Evolutionary conservation across 352 stramenopile species (phyloP).

Genomic region (Phytophthora cactorum): DNA sequence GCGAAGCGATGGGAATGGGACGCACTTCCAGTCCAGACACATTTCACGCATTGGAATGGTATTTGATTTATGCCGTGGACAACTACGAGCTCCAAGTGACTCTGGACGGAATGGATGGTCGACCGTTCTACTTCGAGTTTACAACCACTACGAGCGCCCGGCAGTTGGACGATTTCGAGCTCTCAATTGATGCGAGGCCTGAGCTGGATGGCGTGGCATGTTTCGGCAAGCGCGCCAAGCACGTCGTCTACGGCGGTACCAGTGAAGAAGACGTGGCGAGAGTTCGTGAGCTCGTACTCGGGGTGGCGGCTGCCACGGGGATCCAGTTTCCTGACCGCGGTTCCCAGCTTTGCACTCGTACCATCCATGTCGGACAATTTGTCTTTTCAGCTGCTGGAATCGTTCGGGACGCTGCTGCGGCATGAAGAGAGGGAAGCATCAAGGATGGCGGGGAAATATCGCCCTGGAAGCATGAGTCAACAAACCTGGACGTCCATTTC

Average conservation of each 20-base stretch:
- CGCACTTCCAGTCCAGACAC: constrained; percentile 10
- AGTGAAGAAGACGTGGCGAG: constrained; percentile 18
- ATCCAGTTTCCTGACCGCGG: not conserved
- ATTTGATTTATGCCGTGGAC: not conserved
- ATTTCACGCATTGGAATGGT: constrained; percentile 7
- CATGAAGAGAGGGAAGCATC: not conserved
- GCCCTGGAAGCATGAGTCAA: too few relatives aligned
- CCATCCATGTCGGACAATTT: constrained; percentile 10
- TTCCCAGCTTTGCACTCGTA: not conserved
- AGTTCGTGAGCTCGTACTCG: constrained; percentile 3
- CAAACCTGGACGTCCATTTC: too few relatives aligned
- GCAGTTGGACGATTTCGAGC: not conserved
- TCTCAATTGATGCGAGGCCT: not conserved
- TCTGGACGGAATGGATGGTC: not conserved
- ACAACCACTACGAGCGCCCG: not conserved
- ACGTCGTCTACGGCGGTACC: constrained; percentile 13
- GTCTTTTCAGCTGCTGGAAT: constrained; percentile 23
- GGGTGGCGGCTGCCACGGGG: not conserved
- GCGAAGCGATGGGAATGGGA: constrained; percentile 17
- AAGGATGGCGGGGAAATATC: too few relatives aligned
- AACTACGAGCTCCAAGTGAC: not conserved
- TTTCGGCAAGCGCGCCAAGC: not conserved
- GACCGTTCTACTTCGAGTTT: not conserved
- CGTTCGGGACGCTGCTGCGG: constrained; percentile 8
- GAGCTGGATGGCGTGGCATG: not conserved